phyloP scores from a whole-genome alignment of 768 basidiomycete species.

The Lactarius indigo region DNA sequence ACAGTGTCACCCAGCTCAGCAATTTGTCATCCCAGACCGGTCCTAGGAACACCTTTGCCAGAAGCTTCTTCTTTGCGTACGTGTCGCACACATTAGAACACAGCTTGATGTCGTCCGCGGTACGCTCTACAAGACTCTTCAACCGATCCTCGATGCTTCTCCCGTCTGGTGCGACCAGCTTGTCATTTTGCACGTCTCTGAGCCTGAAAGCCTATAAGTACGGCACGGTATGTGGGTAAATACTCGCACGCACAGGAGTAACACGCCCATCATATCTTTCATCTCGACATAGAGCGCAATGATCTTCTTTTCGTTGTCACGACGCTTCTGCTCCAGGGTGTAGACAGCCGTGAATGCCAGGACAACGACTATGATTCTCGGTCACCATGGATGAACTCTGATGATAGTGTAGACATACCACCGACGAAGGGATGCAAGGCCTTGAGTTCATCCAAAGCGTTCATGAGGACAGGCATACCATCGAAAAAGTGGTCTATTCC shows the following conservation, averaged over 20 bases:
- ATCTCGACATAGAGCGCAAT: conserved; percentile 46
- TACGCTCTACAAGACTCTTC: conserved; percentile 30
- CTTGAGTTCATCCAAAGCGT: conserved; percentile 31
- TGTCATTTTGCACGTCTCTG: conserved; percentile 31
- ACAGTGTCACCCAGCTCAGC: no score
- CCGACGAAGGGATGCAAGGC: conserved; percentile 31
- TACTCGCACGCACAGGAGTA: conserved; percentile 9
- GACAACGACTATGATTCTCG: conserved; percentile 38
- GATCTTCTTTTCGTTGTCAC: conserved; percentile 51
- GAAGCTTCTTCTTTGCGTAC: no score
- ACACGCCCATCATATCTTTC: conserved; percentile 43
- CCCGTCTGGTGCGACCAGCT: conserved; percentile 29
- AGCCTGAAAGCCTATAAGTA: conserved; percentile 29
- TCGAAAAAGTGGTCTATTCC: conserved; percentile 29
- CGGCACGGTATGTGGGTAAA: background rate
- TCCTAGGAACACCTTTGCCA: no score
- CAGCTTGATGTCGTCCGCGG: conserved; percentile 33
- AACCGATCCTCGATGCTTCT: conserved; percentile 35
- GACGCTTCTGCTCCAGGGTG: conserved; percentile 44
- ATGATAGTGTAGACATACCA: conserved; percentile 19
- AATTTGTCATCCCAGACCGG: no score
- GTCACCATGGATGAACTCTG: background rate
- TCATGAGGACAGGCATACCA: conserved; percentile 29
- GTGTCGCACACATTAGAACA: conserved; percentile 30
- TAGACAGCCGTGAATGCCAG: conserved; percentile 49